phyloP scores from a whole-genome alignment of 2,329 filamentous ascomycete species.

The Penicillium griseofulvum region DNA sequence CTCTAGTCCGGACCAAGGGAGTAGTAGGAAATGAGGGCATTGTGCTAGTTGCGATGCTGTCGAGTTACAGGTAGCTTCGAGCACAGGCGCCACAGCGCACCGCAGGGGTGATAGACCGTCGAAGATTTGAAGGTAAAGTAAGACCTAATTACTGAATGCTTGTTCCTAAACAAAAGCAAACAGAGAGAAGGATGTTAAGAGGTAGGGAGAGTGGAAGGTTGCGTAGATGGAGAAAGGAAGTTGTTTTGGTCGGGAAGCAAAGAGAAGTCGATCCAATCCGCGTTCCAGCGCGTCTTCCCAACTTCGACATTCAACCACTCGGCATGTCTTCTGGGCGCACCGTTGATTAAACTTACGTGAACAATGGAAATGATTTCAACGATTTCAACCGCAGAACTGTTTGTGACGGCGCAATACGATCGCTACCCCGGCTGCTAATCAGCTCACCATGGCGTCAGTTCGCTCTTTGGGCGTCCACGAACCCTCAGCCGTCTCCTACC shows the following conservation, averaged over 20 bases:
- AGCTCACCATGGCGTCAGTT: slow-evolving; percentile 74
- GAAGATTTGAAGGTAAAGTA: neutral
- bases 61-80: slow-evolving; percentile 10
- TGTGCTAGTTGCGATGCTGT: slow-evolving; percentile 14
- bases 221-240: slow-evolving; percentile 22
- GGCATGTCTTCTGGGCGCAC: slow-evolving; percentile 10
- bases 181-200: neutral
- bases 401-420: slow-evolving; percentile 20
- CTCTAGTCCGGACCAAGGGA: slow-evolving; percentile 39
- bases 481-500: slow-evolving; percentile 77
- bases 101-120: slow-evolving; percentile 3
- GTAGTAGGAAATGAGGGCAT: slow-evolving; percentile 39
- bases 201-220: slow-evolving; percentile 13
- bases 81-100: slow-evolving; percentile 19
- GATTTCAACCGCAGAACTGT: slow-evolving; percentile 22
- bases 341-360: slow-evolving; percentile 8
- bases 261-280: slow-evolving; percentile 22
- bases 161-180: neutral
- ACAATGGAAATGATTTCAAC: slow-evolving; percentile 30
- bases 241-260: slow-evolving; percentile 26
- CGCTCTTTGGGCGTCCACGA: slow-evolving; percentile 88
- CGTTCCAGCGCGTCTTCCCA: slow-evolving; percentile 32
- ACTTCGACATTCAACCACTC: slow-evolving; percentile 15
- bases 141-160: neutral
- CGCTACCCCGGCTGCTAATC: slow-evolving; percentile 21